These are phyloP conservation scores for Middelhovenomyces tepae DNA, from an alignment of 805 yeast genomes.

Conservation along the genomic window DNA sequence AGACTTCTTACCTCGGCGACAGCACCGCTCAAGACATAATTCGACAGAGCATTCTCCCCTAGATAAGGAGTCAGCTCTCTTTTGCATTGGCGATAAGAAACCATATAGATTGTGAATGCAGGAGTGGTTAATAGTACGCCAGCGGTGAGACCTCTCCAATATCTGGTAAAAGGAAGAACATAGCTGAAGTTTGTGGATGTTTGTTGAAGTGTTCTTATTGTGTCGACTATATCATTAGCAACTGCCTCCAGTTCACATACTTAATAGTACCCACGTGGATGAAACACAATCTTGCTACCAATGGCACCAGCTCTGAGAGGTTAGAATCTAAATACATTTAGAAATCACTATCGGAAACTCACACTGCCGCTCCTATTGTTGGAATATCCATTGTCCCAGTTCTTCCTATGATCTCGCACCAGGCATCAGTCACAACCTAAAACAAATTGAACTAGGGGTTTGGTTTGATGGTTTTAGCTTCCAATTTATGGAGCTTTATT, in stretches of 20 bases:
- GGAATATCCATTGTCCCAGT: too few species aligned
- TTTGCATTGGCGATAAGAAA: slow-evolving; percentile 33
- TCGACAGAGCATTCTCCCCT: slow-evolving; percentile 27
- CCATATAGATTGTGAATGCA: slow-evolving; percentile 34
- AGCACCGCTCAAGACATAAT: slow-evolving; percentile 31
- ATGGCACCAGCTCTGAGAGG: slow-evolving; percentile 27
- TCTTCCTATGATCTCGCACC: too few species aligned
- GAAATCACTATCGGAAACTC: too few species aligned
- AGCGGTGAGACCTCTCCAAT: slow-evolving; percentile 34
- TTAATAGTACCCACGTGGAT: slow-evolving; percentile 25
- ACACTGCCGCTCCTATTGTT: too few species aligned
- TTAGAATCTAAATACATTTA: neutral
- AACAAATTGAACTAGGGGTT: too few species aligned
- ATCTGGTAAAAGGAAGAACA: slow-evolving; percentile 29
- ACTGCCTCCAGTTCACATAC: neutral
- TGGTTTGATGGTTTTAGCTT: too few species aligned
- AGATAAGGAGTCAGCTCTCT: slow-evolving; percentile 27
- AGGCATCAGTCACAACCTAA: too few species aligned
- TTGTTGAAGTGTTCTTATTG: slow-evolving; percentile 34
- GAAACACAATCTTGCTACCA: slow-evolving; percentile 31
- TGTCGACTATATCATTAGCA: slow-evolving; percentile 25
- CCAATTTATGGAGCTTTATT: too few species aligned
- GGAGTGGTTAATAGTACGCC: slow-evolving; percentile 33
- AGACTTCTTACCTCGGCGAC: too few species aligned
- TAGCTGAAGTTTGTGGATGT: slow-evolving; percentile 31